These are phyloP conservation scores for Pterocarpus macrocarpus DNA, from an alignment of 306 rosid species.

Conservation along the genomic window DNA sequence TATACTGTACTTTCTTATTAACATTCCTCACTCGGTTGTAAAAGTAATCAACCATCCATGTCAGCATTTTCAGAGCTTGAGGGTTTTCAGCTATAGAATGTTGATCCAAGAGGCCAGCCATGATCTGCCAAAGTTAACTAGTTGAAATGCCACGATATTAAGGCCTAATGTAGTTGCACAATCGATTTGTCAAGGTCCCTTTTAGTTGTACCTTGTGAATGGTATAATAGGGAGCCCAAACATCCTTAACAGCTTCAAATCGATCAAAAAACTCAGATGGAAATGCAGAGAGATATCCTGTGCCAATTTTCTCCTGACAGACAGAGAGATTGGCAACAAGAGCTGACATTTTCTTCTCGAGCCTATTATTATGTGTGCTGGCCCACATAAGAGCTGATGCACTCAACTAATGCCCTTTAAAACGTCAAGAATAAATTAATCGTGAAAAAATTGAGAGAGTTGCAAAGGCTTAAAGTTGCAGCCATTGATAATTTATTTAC, in stretches of 20 bases:
- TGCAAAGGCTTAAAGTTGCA: too few relatives aligned
- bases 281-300: conserved; percentile 93
- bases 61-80: conserved; percentile 72
- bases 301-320: conserved; percentile 79
- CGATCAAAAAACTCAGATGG: conserved; percentile 81
- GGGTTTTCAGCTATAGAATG: conserved; percentile 64
- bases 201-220: conserved; percentile 80
- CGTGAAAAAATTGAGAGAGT: too few relatives aligned
- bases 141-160: too few relatives aligned
- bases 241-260: conserved; percentile 62
- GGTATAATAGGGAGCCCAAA: conserved; percentile 98
- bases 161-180: too few relatives aligned
- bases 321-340: conserved; percentile 62
- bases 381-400: conserved; percentile 97
- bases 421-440: too few relatives aligned
- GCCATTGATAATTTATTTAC: too few relatives aligned
- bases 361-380: conserved; percentile 64
- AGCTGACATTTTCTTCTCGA: conserved; percentile 70
- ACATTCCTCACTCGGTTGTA: conserved; percentile 78
- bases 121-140: conserved; percentile 62
- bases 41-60: conserved; percentile 83
- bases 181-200: too few relatives aligned
- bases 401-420: conserved; percentile 89
- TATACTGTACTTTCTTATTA: conserved; percentile 55
- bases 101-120: conserved; percentile 93